phyloP scores from a whole-genome alignment of 2,329 filamentous ascomycete species.

The Tolypocladium cylindrosporum region DNA sequence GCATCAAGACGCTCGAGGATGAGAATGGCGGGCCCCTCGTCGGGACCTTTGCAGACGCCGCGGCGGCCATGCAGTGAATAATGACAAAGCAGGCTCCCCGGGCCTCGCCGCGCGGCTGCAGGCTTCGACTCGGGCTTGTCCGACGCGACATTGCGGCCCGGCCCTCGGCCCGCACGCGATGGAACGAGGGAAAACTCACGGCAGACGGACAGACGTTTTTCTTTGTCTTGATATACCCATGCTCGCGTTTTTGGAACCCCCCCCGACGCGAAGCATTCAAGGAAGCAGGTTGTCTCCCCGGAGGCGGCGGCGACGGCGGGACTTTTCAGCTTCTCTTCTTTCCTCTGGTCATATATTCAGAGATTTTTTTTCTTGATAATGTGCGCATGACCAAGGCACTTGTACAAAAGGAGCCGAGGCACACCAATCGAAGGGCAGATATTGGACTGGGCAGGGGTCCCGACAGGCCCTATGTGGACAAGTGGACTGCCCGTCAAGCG shows the following conservation, averaged over 20 bases:
- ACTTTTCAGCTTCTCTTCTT: not conserved
- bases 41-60: slow-evolving; percentile 51
- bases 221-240: not conserved
- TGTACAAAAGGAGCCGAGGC: slow-evolving; percentile 9
- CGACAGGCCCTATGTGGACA: slow-evolving; percentile 7
- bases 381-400: slow-evolving; percentile 4
- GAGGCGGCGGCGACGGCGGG: not conserved
- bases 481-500: not conserved
- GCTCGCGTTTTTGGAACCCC: not conserved
- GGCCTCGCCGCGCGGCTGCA: not conserved
- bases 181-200: not conserved
- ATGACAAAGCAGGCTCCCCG: not conserved
- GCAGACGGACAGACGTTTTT: not conserved
- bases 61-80: slow-evolving; percentile 35
- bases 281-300: not conserved
- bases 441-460: slow-evolving; percentile 8
- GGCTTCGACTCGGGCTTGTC: not conserved
- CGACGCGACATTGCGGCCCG: not conserved
- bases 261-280: not conserved
- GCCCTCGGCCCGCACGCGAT: not conserved
- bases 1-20: slow-evolving; percentile 21
- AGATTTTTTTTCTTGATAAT: not conserved
- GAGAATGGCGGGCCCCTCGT: slow-evolving; percentile 35
- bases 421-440: slow-evolving; percentile 19
- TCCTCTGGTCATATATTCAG: not conserved